Conservation (phyloP, 441 rosid species). For the Codiaeum variegatum region DNA sequence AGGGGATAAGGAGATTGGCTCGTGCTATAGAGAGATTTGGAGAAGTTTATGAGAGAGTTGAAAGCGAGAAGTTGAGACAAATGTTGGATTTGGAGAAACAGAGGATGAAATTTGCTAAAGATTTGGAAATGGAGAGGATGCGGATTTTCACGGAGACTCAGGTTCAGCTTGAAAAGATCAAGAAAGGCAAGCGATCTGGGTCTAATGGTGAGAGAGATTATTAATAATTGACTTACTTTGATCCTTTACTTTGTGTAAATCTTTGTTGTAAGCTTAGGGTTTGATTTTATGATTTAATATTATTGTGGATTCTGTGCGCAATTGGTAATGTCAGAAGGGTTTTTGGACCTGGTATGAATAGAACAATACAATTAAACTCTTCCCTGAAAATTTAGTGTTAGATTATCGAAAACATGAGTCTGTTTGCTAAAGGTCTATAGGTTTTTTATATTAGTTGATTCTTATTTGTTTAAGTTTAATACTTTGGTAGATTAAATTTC, state of each 20-base stretch:
- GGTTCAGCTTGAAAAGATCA: conserved; percentile 76
- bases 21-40: conserved; percentile 84
- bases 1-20: conserved; percentile 61
- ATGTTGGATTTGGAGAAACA: conserved; percentile 97
- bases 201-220: conserved; percentile 52
- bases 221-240: conserved; percentile 8
- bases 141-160: conserved; percentile 85
- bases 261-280: conserved; percentile 18
- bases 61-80: conserved; percentile 77
- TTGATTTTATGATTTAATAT: conserved; percentile 9
- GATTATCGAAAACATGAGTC: background rate
- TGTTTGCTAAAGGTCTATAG: background rate
- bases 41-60: conserved; percentile 73
- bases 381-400: background rate
- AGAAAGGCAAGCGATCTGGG: conserved; percentile 57
- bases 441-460: background rate
- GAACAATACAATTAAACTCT: background rate
- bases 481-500: background rate
- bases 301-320: conserved; percentile 11
- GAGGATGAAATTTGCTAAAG: conserved; percentile 86
- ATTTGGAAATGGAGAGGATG: conserved; percentile 93
- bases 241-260: conserved; percentile 10
- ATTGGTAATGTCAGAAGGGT: conserved; percentile 4
- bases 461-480: background rate
- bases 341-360: background rate